Evolutionary conservation across 2,329 filamentous ascomycete genomes (phyloP).

Genomic region (Stemphylium vesicarium): DNA sequence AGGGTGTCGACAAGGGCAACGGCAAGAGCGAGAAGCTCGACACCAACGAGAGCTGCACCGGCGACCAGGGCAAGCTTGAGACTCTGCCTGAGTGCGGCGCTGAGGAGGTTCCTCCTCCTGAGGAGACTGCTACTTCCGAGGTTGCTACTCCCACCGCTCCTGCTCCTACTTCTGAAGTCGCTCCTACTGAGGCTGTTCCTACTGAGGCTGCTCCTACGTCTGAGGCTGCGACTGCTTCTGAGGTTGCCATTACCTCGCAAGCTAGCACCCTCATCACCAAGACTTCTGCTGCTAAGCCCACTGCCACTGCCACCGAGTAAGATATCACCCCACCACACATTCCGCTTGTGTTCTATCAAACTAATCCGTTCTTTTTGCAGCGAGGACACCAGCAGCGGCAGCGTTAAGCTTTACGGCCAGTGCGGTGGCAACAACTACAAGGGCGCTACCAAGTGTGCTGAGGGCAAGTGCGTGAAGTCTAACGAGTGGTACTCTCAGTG

Average conservation of each 20-base stretch:
- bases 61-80: slow-evolving; percentile 25
- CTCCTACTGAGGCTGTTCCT: background rate
- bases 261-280: slow-evolving; percentile 1
- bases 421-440: slow-evolving; percentile 52
- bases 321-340: background rate
- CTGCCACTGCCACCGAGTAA: slow-evolving; percentile 3
- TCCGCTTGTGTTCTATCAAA: too few species aligned
- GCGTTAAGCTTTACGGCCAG: slow-evolving; percentile 35
- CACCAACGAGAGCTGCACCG: slow-evolving; percentile 20
- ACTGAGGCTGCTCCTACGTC: background rate
- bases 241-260: background rate
- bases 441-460: slow-evolving; percentile 47
- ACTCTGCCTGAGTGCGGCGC: slow-evolving; percentile 24
- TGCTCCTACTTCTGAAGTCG: too few species aligned
- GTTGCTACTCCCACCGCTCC: background rate
- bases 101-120: background rate
- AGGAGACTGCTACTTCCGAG: background rate
- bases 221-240: background rate
- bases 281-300: slow-evolving; percentile 1
- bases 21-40: slow-evolving; percentile 21
- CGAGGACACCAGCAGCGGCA: background rate
- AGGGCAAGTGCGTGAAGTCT: slow-evolving; percentile 44
- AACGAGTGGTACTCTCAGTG: slow-evolving; percentile 55
- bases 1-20: slow-evolving; percentile 30
- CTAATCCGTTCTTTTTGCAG: background rate